Evolutionary conservation across 2,329 filamentous ascomycete species (phyloP), one percentile per base, ranked within the genome.

Genomic region (Xylariales sp.): DNA sequence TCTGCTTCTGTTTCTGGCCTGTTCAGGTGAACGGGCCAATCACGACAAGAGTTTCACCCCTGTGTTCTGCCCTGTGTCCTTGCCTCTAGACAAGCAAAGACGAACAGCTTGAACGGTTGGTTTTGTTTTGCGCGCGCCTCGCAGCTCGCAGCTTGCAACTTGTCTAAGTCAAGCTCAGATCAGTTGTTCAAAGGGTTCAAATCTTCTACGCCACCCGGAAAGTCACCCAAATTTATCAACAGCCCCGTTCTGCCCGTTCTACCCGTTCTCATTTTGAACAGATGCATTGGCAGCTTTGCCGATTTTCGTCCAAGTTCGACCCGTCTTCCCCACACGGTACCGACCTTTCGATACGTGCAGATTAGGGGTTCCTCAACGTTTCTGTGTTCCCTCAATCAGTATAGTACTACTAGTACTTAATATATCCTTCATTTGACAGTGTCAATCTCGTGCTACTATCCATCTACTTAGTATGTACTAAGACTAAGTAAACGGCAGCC

Each of bases 321-420:
- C 18, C 46, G 43, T 66, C 45, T 54, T 67, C 64, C 54, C 53
- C 48, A 55, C 60, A 54, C n/a, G n/a, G 39, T 16, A 56, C 45
- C 52, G 28, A 30, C n/a, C 34, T 41, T 53, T 41, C 43, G 8
- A 12, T 36, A 50, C 14, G 49, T 45, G 39, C 45, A 56, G 64
- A 58, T 69, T 56, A 67, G 64, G 67, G 64, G 67, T 41, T 46
- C 48, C 63, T 57, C 59, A 67, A 61, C 67, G 64, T 64, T 67
- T 69, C 60, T 53, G 64, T 69, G 46, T 62, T 52, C 43, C 67
- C 43, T 52, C 50, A 12, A 4, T 41, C 10, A 41, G 39, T 41
- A 14, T 12, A 41, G n/a, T n/a, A n/a, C n/a, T n/a, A n/a, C n/a
- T n/a, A n/a, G n/a, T n/a, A n/a, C n/a, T n/a, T n/a, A n/a, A 2